Evolutionary conservation across 2,329 filamentous ascomycete genomes (phyloP).

Genomic region (Aspergillus sojae): DNA sequence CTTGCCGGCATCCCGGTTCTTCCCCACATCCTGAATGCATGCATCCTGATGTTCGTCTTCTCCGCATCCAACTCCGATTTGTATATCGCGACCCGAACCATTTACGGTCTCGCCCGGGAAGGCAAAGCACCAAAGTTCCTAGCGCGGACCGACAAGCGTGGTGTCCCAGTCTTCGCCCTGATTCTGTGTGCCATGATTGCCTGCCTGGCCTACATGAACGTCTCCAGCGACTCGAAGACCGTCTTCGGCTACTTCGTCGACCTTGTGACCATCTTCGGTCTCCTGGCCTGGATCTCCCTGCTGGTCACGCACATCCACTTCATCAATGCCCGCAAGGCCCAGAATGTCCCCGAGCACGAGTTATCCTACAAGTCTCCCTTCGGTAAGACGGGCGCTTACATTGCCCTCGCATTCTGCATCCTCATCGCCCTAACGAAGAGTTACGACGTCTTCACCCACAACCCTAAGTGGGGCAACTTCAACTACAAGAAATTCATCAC

Average conservation of each 20-base stretch:
- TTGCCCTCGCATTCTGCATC: slow-evolving; percentile 69
- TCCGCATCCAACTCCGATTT: slow-evolving; percentile 76
- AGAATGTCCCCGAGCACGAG: slow-evolving; percentile 57
- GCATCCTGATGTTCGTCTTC: slow-evolving; percentile 75
- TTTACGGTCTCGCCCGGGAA: slow-evolving; percentile 73
- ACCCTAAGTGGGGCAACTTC: slow-evolving; percentile 56
- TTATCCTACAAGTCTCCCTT: slow-evolving; percentile 71
- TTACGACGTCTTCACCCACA: slow-evolving; percentile 69
- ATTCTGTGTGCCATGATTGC: slow-evolving; percentile 63
- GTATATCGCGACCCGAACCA: slow-evolving; percentile 73
- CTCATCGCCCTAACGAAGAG: slow-evolving; percentile 82
- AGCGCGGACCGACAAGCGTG: slow-evolving; percentile 69
- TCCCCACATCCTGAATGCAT: slow-evolving; percentile 71
- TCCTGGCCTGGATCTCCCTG: slow-evolving; percentile 69
- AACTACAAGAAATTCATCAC: slow-evolving; percentile 78
- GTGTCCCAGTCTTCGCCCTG: slow-evolving; percentile 71
- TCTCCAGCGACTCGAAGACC: slow-evolving; percentile 57
- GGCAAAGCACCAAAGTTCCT: slow-evolving; percentile 73
- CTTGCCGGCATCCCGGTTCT: slow-evolving; percentile 65
- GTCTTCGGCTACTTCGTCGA: slow-evolving; percentile 70
- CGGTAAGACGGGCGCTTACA: slow-evolving; percentile 69
- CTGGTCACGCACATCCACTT: slow-evolving; percentile 70
- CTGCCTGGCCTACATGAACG: slow-evolving; percentile 70
- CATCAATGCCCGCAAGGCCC: slow-evolving; percentile 63
- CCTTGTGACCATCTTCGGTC: slow-evolving; percentile 67